Percentiles rank a stretch among this genome's conserved stretches.
phyloP scores from a whole-genome alignment of 768 basidiomycete species.

The Xerocomellus chrysenteron region DNA sequence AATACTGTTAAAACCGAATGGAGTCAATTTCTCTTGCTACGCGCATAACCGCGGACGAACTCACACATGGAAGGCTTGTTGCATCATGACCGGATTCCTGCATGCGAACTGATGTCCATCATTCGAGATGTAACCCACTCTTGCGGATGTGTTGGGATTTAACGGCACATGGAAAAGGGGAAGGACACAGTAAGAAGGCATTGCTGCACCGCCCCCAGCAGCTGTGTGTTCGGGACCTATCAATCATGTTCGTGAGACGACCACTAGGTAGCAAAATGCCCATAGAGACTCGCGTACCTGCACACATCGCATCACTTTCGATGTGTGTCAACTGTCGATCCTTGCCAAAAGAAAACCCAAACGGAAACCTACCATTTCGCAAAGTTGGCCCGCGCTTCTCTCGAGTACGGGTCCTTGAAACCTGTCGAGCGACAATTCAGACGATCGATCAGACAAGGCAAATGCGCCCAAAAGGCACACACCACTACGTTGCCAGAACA shows the following conservation, averaged over 20 bases:
- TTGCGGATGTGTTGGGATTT: slow-evolving; percentile 27
- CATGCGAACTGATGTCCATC: slow-evolving; percentile 59
- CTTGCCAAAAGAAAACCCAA: neutral
- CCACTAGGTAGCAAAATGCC: neutral
- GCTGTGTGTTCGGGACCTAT: slow-evolving; percentile 52
- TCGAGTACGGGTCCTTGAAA: slow-evolving; percentile 64
- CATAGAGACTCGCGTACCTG: slow-evolving; percentile 33
- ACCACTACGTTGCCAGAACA: slow-evolving; percentile 64
- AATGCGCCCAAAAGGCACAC: neutral
- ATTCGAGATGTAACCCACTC: slow-evolving; percentile 49
- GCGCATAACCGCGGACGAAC: slow-evolving; percentile 15
- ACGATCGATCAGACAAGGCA: neutral
- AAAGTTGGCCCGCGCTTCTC: slow-evolving; percentile 55
- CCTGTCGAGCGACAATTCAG: slow-evolving; percentile 30
- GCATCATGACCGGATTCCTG: slow-evolving; percentile 50
- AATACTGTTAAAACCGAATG: slow-evolving; percentile 34
- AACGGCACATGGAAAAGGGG: slow-evolving; percentile 50
- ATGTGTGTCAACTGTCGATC: neutral
- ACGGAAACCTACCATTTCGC: slow-evolving; percentile 45
- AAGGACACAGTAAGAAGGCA: slow-evolving; percentile 54
- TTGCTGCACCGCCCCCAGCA: slow-evolving; percentile 36
- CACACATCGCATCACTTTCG: slow-evolving; percentile 50
- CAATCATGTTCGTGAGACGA: neutral
- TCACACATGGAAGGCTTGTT: slow-evolving; percentile 61
- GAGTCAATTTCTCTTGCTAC: neutral